phyloP scores from a whole-genome alignment of 225 moss, liverwort and hornwort species.

The Lunularia cruciata region DNA sequence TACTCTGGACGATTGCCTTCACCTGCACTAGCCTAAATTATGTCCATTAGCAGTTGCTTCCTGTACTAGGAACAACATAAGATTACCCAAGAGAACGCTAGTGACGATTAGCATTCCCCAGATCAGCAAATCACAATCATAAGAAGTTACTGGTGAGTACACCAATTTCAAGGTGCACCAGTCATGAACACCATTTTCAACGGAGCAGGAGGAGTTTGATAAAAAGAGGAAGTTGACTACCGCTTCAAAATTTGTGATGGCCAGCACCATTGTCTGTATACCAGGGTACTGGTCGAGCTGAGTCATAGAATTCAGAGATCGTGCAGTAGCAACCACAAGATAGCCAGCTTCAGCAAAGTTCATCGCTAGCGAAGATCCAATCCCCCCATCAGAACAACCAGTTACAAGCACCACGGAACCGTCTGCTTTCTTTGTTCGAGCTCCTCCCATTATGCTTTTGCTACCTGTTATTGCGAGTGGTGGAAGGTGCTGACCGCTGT shows the following conservation, averaged over 20 bases:
- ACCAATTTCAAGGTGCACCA: too few relatives aligned
- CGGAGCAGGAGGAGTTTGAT: too few relatives aligned
- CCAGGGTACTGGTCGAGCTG: constrained; percentile 37
- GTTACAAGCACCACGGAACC: constrained; percentile 64
- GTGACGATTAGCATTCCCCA: background rate
- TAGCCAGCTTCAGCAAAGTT: constrained; percentile 52
- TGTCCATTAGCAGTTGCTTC: too few relatives aligned
- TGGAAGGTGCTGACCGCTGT: too few relatives aligned
- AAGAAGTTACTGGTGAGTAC: too few relatives aligned
- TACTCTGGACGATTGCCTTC: constrained; percentile 43
- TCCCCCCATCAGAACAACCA: constrained; percentile 76
- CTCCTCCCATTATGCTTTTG: constrained; percentile 46
- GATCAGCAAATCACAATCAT: too few relatives aligned
- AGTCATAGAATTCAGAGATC: constrained; percentile 56
- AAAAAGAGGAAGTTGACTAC: constrained; percentile 5
- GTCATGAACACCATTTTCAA: too few relatives aligned
- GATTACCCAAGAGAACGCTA: background rate
- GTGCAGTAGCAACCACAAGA: constrained; percentile 66
- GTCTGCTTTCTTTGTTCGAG: constrained; percentile 33
- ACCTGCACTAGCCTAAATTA: too few relatives aligned
- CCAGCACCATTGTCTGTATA: constrained; percentile 53
- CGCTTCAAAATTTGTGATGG: constrained; percentile 46
- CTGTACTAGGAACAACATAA: too few relatives aligned
- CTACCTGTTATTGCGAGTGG: background rate
- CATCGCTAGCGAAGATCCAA: constrained; percentile 61